Conservation (phyloP, 2,329 filamentous ascomycete genomes). For the Stagonosporopsis vannaccii region DNA sequence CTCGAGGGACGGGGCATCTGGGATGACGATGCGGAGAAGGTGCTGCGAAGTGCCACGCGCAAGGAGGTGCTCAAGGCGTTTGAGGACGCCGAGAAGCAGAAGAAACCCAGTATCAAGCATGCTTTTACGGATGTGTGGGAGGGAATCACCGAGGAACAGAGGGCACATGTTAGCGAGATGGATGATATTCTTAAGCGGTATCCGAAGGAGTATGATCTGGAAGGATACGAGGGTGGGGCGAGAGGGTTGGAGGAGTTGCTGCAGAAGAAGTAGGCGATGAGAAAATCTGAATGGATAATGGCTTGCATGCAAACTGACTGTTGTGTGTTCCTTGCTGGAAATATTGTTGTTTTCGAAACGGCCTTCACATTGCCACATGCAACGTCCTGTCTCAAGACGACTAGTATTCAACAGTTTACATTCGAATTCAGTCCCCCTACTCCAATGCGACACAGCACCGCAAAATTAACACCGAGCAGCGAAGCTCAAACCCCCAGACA, state of each 20-base stretch:
- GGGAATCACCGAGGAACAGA: slow-evolving; percentile 79
- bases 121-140: slow-evolving; percentile 94
- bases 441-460: not conserved
- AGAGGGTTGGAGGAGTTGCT: slow-evolving; percentile 62
- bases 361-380: not conserved
- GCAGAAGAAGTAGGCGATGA: slow-evolving; percentile 21
- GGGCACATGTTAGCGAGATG: slow-evolving; percentile 77
- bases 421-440: not conserved
- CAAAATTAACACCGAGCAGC: not conserved
- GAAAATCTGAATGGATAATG: not conserved
- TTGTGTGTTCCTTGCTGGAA: too few relatives aligned
- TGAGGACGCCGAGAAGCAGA: slow-evolving; percentile 79
- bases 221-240: slow-evolving; percentile 76
- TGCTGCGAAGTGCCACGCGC: slow-evolving; percentile 68
- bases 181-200: slow-evolving; percentile 82
- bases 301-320: too few relatives aligned
- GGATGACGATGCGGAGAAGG: slow-evolving; percentile 83
- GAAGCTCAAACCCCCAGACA: not conserved
- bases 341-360: not conserved
- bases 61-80: slow-evolving; percentile 86
- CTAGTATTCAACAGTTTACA: not conserved
- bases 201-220: slow-evolving; percentile 89
- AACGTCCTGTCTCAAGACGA: not conserved
- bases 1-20: slow-evolving; percentile 84
- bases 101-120: slow-evolving; percentile 73